phyloP scores from a whole-genome alignment of 192 early-diverging fungal species.

The Haplosporangium gracile region DNA sequence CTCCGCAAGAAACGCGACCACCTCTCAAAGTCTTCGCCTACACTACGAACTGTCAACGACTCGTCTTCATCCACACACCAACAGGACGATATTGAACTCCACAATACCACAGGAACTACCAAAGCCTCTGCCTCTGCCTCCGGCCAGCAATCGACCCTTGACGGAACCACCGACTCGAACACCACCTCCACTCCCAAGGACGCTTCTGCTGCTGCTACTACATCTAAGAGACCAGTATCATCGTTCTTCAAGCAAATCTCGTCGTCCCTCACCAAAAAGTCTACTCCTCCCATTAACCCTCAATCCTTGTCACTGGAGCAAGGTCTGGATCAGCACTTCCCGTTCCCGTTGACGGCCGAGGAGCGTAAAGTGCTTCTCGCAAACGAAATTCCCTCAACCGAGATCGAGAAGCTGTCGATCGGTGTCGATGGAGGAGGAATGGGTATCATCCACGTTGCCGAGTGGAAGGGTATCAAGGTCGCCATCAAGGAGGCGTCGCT shows the following conservation, averaged over 20 bases:
- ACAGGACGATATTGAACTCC: background rate
- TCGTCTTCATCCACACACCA: background rate
- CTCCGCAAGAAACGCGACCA: slow-evolving; percentile 2
- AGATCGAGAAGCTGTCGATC: slow-evolving; percentile 47
- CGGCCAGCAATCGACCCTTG: background rate
- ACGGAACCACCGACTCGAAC: background rate
- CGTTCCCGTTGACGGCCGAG: slow-evolving; percentile 23
- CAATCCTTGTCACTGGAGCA: slow-evolving; percentile 32
- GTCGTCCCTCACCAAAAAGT: slow-evolving; percentile 10
- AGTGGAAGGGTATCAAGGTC: slow-evolving; percentile 51
- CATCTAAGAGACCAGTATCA: background rate
- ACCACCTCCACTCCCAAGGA: background rate
- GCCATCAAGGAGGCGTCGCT: slow-evolving; percentile 50
- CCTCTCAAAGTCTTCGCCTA: background rate
- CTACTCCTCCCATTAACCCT: background rate
- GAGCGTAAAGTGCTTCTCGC: slow-evolving; percentile 47
- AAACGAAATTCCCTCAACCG: slow-evolving; percentile 50
- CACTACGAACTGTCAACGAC: background rate
- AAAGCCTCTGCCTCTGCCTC: background rate
- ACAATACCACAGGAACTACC: background rate
- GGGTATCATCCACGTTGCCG: slow-evolving; percentile 53
- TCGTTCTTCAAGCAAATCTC: slow-evolving; percentile 13
- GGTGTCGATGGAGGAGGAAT: slow-evolving; percentile 54
- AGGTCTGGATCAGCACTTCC: slow-evolving; percentile 9
- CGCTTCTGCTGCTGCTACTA: background rate